These are phyloP conservation scores for Aspergillus biplanus DNA, from an alignment of 495 filamentous ascomycete genomes.

Conservation along the genomic window DNA sequence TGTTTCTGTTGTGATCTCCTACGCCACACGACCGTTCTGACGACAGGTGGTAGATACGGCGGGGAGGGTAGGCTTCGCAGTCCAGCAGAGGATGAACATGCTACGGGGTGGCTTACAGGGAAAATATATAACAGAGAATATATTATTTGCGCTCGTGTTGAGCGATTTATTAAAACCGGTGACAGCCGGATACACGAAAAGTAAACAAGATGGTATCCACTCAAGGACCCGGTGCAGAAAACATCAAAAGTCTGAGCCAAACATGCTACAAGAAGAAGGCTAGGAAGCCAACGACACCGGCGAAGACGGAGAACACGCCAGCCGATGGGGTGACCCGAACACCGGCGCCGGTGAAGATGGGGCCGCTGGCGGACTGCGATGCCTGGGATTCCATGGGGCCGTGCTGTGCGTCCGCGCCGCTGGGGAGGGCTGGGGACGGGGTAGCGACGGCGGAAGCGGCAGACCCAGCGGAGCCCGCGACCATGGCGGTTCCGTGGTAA, in stretches of 20 bases:
- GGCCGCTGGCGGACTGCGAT: conserved; percentile 14
- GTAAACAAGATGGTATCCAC: not conserved
- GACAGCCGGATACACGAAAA: not conserved
- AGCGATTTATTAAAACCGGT: too few species aligned
- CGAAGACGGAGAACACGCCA: conserved; percentile 32
- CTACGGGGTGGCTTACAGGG: too few species aligned
- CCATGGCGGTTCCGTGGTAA: conserved; percentile 17
- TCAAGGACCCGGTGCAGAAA: not conserved
- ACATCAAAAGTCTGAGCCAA: not conserved
- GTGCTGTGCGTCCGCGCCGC: conserved; percentile 1
- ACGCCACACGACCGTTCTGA: too few species aligned
- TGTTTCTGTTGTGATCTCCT: too few species aligned
- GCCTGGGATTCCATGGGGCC: not conserved
- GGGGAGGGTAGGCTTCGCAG: too few species aligned
- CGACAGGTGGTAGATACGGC: too few species aligned
- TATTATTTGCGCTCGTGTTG: too few species aligned
- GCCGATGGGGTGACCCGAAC: conserved; percentile 29
- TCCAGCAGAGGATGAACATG: too few species aligned
- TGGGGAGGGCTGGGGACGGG: not conserved
- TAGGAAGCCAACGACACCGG: conserved; percentile 37
- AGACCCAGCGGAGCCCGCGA: not conserved
- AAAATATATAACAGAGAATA: too few species aligned
- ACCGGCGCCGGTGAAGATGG: conserved; percentile 35
- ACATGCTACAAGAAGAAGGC: conserved; percentile 36
- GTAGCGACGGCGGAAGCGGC: not conserved